Conservation (phyloP, 257 asterid species). For the Echium plantagineum region DNA sequence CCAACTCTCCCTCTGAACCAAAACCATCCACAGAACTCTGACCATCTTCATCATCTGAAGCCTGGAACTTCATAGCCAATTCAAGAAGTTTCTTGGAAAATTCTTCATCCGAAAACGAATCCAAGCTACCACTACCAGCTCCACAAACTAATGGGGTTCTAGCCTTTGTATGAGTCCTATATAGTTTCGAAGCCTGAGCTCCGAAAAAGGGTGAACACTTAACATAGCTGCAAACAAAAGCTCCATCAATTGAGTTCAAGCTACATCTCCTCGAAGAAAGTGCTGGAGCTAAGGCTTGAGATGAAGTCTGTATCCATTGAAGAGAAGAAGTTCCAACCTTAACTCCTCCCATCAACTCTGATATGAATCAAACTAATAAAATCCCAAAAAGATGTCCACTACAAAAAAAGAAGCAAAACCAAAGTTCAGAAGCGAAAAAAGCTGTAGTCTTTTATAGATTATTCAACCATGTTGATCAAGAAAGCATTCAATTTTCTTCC, state of each 20-base stretch:
- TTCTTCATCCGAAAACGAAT: slow-evolving; percentile 77
- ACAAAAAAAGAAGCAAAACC: no score
- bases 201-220: slow-evolving; percentile 19
- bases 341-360: slow-evolving; percentile 35
- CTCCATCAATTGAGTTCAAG: neutral
- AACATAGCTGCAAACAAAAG: no score
- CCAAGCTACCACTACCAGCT: slow-evolving; percentile 43
- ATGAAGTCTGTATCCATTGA: slow-evolving; percentile 63
- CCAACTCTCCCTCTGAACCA: slow-evolving; percentile 4
- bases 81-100: slow-evolving; percentile 53
- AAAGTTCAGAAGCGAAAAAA: no score
- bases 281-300: slow-evolving; percentile 56
- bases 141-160: slow-evolving; percentile 23
- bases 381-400: no score
- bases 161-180: slow-evolving; percentile 26
- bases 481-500: no score
- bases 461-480: no score
- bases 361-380: no score
- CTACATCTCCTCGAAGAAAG: slow-evolving; percentile 40
- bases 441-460: no score
- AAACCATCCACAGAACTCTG: slow-evolving; percentile 4
- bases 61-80: slow-evolving; percentile 28
- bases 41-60: slow-evolving; percentile 20
- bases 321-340: slow-evolving; percentile 52
- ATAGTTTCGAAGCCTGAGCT: slow-evolving; percentile 22